Conservation (phyloP, 176 grass and related monocot species). For the Poa annua region DNA sequence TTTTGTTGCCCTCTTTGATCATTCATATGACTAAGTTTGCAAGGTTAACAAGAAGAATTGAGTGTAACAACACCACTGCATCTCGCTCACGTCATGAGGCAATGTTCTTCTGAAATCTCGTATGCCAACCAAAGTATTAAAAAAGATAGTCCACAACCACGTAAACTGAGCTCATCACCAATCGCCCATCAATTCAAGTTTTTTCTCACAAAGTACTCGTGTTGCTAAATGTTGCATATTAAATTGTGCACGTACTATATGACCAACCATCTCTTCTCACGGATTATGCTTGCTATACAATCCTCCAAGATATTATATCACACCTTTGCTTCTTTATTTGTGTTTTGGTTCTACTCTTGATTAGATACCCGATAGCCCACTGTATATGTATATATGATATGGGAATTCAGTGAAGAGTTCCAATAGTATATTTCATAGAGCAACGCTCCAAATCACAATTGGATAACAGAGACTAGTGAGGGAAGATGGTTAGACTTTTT, state of each 20-base stretch:
- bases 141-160: neutral
- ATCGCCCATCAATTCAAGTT: neutral
- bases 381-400: neutral
- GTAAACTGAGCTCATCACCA: neutral
- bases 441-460: neutral
- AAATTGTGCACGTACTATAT: neutral
- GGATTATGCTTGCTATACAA: neutral
- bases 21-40: neutral
- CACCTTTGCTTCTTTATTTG: neutral
- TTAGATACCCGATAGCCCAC: neutral
- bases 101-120: neutral
- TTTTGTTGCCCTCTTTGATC: neutral
- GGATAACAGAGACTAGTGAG: neutral
- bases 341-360: neutral
- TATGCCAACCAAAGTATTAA: neutral
- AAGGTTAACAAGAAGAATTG: neutral
- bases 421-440: neutral
- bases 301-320: neutral
- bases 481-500: neutral
- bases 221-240: neutral
- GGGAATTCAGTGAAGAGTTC: neutral
- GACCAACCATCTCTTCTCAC: neutral
- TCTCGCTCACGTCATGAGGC: neutral
- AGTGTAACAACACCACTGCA: neutral
- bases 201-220: neutral